phyloP scores from a whole-genome alignment of 306 rosid genomes.

The Vigna trinervia region DNA sequence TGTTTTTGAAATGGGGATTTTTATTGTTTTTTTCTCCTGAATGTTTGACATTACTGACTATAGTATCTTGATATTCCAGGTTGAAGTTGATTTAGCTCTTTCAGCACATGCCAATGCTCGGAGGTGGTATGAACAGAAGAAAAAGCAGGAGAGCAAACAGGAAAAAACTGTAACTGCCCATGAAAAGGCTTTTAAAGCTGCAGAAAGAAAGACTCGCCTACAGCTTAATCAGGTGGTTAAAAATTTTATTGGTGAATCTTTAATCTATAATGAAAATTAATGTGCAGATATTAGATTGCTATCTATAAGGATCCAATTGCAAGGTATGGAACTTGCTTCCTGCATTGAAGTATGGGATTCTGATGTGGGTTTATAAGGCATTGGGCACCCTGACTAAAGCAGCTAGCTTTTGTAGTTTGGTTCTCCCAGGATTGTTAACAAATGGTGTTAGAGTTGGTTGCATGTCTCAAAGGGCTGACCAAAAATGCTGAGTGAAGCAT shows the following conservation, averaged over 20 bases:
- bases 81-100: constrained; percentile 92
- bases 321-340: background rate
- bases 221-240: constrained; percentile 86
- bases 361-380: background rate
- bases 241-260: constrained; percentile 31
- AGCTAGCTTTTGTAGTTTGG: background rate
- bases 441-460: background rate
- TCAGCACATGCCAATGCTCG: constrained; percentile 98
- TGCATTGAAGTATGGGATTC: too few relatives aligned
- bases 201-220: constrained; percentile 93
- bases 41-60: constrained; percentile 33
- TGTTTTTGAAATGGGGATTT: constrained; percentile 27
- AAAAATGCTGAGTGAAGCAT: too few relatives aligned
- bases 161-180: constrained; percentile 94
- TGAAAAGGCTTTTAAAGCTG: constrained; percentile 96
- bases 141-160: constrained; percentile 94
- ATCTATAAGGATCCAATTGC: background rate
- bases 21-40: constrained; percentile 17
- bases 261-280: constrained; percentile 36
- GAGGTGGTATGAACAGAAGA: constrained; percentile 92
- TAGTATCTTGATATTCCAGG: constrained; percentile 54
- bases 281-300: constrained; percentile 28
- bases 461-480: background rate
- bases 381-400: background rate
- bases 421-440: background rate